Evolutionary conservation across 1,284 basidiomycete genomes (phyloP), one percentile per base, ranked within the genome.

Genomic region (Cutaneotrichosporon mucoides): DNA sequence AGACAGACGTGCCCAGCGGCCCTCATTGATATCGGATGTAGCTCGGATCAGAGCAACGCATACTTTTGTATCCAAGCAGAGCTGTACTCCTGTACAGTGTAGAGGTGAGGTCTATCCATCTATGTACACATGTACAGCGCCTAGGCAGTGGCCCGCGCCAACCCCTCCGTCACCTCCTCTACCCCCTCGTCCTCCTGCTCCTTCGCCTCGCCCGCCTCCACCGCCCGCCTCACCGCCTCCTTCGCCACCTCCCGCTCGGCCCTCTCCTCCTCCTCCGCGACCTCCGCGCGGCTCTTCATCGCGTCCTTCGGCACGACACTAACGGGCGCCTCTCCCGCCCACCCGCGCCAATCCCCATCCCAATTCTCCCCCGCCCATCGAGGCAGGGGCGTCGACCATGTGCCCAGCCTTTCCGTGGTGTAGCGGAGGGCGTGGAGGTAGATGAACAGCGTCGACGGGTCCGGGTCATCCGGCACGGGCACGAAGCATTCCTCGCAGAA

Each of bases 401-500:
- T 67, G 0, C 78, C 78, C 13, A 77, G 63, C 38, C 63, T 64
- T 45, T 75, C 69, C 13, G 77, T 78, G 55, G 87, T 88, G 76
- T 92, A 96, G 67, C 85, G 82, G 68, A 90, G 78, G 10, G 93
- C 93, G 73, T 97, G 93, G 68, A 97, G 79, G 79, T 93, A 97
- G 66, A 97, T 97, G 76, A 92, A 96, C 59, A 96, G 79, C 61
- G 85, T 86, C 74, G 93, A 90, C 2, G 92, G 91, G 70, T 85
- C 86, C 1, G 93, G 93, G 76, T 97, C 93, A 7, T 91, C 90
- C 56, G 92, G 86, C 8, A 96, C 78, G 12, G 93, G 93, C 36
- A 94, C 81, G 76, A 89, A 95, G 73, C 93, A 97, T 70, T 91
- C 88, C 0, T 84, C 80, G 73, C 93, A 97, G 68, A 79, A 79